Evolutionary conservation across 2,329 filamentous ascomycete genomes (phyloP).

Genomic region (Fusarium nanum): DNA sequence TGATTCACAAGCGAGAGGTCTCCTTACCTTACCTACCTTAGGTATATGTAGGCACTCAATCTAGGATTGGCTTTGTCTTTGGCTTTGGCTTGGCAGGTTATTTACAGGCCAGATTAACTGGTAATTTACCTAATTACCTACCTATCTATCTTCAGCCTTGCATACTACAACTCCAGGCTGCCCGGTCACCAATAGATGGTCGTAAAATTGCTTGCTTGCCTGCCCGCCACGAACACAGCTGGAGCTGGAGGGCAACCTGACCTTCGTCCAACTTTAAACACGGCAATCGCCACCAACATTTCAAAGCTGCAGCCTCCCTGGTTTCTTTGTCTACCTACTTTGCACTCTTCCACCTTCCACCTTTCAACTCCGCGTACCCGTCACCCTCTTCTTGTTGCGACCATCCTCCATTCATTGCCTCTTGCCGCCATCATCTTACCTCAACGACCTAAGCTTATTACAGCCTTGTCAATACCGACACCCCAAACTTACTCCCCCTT

Average conservation of each 20-base stretch:
- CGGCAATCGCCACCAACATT: conserved; percentile 31
- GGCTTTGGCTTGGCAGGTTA: conserved; percentile 17
- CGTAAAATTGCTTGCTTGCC: conserved; percentile 5
- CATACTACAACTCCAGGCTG: conserved; percentile 20
- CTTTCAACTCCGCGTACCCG: conserved; percentile 8
- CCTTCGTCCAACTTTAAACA: conserved; percentile 9
- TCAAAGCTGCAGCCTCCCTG: conserved; percentile 5
- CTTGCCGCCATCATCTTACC: conserved; percentile 13
- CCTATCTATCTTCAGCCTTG: conserved; percentile 34
- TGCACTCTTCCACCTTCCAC: background rate
- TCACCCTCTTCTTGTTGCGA: conserved; percentile 9
- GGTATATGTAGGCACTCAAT: background rate
- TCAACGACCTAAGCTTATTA: conserved; percentile 41
- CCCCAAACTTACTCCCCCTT: conserved; percentile 12
- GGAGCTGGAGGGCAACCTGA: background rate
- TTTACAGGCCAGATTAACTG: conserved; percentile 14
- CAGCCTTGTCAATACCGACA: conserved; percentile 37
- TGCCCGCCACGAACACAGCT: conserved; percentile 7
- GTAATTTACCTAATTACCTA: conserved; percentile 4
- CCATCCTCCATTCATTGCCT: conserved; percentile 19
- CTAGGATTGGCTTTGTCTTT: background rate
- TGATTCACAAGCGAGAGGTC: conserved; percentile 36
- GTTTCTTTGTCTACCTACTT: background rate
- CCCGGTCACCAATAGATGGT: conserved; percentile 29
- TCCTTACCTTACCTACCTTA: conserved; percentile 26